Conservation (phyloP, 805 yeast genomes). For the Cyberlindnera sargentensis region DNA sequence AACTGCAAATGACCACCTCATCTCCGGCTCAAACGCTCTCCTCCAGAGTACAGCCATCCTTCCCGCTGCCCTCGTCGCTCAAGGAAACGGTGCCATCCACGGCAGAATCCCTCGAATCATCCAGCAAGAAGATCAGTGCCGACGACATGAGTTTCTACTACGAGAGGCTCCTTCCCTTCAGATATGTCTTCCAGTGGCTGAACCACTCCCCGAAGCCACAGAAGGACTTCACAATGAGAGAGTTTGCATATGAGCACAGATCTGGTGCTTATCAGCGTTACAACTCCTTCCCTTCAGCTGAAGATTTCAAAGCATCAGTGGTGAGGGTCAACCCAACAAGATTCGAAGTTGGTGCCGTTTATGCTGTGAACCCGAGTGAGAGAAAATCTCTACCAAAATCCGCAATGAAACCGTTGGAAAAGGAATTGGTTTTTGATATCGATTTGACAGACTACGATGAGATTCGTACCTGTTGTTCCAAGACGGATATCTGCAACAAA, state of each 20-base stretch:
- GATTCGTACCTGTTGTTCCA: constrained; percentile 86
- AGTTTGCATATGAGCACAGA: constrained; percentile 85
- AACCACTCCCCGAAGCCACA: constrained; percentile 76
- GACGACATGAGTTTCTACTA: constrained; percentile 72
- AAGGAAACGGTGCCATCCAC: background rate
- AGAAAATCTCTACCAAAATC: constrained; percentile 69
- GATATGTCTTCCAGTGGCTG: constrained; percentile 79
- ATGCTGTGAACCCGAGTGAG: constrained; percentile 80
- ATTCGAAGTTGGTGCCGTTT: constrained; percentile 93
- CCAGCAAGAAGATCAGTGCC: constrained; percentile 14
- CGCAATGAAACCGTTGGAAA: constrained; percentile 72
- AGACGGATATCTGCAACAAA: constrained; percentile 74
- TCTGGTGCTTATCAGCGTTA: constrained; percentile 89
- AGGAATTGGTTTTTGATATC: constrained; percentile 92
- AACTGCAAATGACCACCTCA: background rate
- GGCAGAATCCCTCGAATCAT: background rate
- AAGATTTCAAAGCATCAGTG: constrained; percentile 75
- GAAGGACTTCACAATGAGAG: constrained; percentile 78
- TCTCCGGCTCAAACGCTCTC: background rate
- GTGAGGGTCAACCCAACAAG: constrained; percentile 73
- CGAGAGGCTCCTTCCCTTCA: constrained; percentile 66
- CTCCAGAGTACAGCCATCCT: constrained; percentile 7
- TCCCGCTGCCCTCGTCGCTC: constrained; percentile 11
- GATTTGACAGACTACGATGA: constrained; percentile 97
- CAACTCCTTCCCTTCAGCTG: constrained; percentile 59